Evolutionary conservation across 2,329 filamentous ascomycete species (phyloP), one percentile per base, ranked within the genome.

Genomic region (Fusarium sp.): DNA sequence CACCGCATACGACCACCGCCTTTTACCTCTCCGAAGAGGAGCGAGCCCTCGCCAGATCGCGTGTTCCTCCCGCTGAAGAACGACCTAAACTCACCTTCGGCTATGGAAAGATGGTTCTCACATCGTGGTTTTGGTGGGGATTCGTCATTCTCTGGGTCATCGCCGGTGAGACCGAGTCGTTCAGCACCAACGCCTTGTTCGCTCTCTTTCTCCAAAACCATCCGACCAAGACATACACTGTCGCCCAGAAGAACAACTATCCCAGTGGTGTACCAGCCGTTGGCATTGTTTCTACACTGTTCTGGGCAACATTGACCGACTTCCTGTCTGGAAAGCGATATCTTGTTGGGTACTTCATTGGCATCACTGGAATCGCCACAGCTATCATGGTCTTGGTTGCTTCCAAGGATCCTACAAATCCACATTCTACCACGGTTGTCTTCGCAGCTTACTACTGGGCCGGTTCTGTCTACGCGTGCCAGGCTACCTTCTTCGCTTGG

Each of bases 401-500:
- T 38, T 84, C 86, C 1, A 80, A 82, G 6, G 75, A 84, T 35
- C 83, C 85, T 1, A 79, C 79, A 1, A 83, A 77, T 37, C 59
- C 80, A 1, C 56, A 53, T 0, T 87, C 85, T 6, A 91, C 88
- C 0, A 77, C 86, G 0, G 83, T 88, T 2, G 86, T 90, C 0
- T 92, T 94, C 69, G 90, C 80, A 0, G 90, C 91, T 8, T 93
- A 93, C 74, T 93, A 93, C 79, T 91, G 89, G 88, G 90, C 91
- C 1, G 92, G 92, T 2, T 84, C 87, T 7, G 90, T 93, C 0
- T 94, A 94, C 73, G 91, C 92, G 1, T 92, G 91, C 75, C 91
- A 94, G 80, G 91, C 92, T 2, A 92, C 90, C 0, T 93, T 94
- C 74, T 94, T 94, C 73, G 92, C 92, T 0, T 94, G 92, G 92